These are phyloP conservation scores for Citrullus amarus DNA, from an alignment of 306 rosid genomes.

Conservation along the genomic window DNA sequence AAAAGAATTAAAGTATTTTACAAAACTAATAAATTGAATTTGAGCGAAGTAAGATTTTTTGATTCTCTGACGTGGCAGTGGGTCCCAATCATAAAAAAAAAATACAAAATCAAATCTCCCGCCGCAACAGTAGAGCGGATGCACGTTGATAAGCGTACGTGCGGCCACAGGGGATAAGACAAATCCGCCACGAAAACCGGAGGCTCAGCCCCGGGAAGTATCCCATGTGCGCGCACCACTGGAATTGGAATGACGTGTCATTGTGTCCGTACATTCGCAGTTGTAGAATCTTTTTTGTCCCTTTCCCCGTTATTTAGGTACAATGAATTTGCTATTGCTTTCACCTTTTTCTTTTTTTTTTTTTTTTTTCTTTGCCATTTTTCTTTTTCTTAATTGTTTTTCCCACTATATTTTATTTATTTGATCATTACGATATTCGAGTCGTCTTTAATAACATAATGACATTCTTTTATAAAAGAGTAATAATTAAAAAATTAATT, in stretches of 20 bases:
- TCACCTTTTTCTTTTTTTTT: not conserved
- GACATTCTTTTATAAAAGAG: not conserved
- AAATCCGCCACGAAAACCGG: not conserved
- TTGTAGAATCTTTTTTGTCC: not conserved
- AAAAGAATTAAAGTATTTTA: too few relatives aligned
- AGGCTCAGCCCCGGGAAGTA: not conserved
- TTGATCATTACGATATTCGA: not conserved
- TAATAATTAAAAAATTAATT: not conserved
- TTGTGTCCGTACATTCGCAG: not conserved
- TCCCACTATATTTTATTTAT: not conserved
- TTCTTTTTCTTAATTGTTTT: not conserved
- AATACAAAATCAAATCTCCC: not conserved
- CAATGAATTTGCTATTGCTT: not conserved
- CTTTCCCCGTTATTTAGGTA: not conserved
- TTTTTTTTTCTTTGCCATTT: not conserved
- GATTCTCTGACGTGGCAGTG: not conserved
- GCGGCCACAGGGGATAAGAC: not conserved
- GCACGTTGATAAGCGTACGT: not conserved
- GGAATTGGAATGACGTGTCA: not conserved
- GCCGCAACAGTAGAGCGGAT: not conserved
- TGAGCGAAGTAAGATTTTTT: not conserved
- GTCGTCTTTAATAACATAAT: not conserved
- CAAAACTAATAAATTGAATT: too few relatives aligned
- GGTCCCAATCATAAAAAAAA: not conserved
- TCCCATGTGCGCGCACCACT: slow-evolving; percentile 1